Evolutionary conservation across 345 rosid genomes (phyloP).

Genomic region (Excoecaria agallocha): DNA sequence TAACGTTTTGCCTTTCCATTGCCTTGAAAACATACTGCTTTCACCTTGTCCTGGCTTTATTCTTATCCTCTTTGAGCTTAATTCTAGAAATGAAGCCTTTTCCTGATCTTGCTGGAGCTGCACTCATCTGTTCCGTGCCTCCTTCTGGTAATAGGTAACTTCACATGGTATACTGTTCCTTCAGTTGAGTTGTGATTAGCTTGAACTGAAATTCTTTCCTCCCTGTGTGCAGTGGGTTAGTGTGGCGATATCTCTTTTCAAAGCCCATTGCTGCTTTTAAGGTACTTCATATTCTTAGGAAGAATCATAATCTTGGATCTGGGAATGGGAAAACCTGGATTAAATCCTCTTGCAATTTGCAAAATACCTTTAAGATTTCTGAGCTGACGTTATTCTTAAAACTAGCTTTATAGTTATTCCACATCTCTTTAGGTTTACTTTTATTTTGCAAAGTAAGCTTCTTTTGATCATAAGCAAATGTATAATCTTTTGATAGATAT

Average conservation of each 20-base stretch:
- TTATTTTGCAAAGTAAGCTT: too few species aligned
- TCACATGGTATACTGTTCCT: slow-evolving; percentile 17
- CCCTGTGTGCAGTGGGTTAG: slow-evolving; percentile 59
- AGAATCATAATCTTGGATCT: too few species aligned
- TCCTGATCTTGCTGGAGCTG: slow-evolving; percentile 70
- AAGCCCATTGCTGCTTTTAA: slow-evolving; percentile 85
- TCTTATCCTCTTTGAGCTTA: slow-evolving; percentile 15
- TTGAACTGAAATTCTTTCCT: slow-evolving; percentile 1
- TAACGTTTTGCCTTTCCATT: neutral
- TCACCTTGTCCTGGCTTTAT: slow-evolving; percentile 8
- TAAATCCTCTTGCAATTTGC: neutral
- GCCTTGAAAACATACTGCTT: neutral
- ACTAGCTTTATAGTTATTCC: neutral
- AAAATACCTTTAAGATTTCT: neutral
- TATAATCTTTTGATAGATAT: too few species aligned
- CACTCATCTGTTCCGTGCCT: slow-evolving; percentile 81
- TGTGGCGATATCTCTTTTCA: slow-evolving; percentile 82
- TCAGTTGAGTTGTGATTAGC: slow-evolving; percentile 11
- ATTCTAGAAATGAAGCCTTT: slow-evolving; percentile 39
- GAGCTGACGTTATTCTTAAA: neutral
- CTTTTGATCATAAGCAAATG: too few species aligned
- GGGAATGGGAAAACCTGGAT: slow-evolving; percentile 5
- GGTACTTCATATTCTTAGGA: slow-evolving; percentile 39
- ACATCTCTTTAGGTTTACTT: neutral
- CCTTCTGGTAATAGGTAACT: slow-evolving; percentile 90